These are phyloP conservation scores for Salinomyces thailandicus DNA, from an alignment of 2,329 filamentous ascomycete species.

Conservation along the genomic window DNA sequence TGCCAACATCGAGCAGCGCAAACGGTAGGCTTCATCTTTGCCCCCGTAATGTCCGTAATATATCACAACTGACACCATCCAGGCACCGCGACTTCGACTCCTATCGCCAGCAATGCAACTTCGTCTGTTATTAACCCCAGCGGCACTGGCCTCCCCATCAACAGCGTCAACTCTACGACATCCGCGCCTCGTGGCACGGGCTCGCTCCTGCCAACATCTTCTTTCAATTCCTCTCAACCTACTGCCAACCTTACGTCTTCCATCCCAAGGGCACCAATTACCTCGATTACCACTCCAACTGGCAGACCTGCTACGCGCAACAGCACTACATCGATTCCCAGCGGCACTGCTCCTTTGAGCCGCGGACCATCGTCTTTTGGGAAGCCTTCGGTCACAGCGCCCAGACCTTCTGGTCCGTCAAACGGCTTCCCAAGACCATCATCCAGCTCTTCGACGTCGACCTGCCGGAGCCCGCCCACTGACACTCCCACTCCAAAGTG, in stretches of 20 bases:
- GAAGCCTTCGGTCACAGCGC: no score
- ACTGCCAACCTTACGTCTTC: no score
- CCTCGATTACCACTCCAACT: neutral
- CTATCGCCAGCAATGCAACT: conserved; percentile 2
- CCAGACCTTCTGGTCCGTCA: neutral
- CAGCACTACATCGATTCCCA: neutral
- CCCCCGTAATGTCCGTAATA: no score
- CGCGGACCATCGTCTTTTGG: no score
- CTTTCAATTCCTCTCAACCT: no score
- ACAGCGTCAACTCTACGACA: neutral
- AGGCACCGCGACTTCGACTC: no score
- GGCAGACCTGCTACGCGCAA: neutral
- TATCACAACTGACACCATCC: no score
- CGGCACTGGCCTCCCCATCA: neutral
- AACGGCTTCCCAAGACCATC: neutral
- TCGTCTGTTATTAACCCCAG: conserved; percentile 1
- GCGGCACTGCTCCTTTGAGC: no score
- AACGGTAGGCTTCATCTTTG: no score
- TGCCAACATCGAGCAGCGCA: no score
- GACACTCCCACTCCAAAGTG: conserved; percentile 7
- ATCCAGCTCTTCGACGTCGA: neutral
- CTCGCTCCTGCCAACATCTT: no score
- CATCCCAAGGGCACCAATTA: no score
- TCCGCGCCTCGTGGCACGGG: neutral
- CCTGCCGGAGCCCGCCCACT: neutral